These are phyloP conservation scores for Annulohypoxylon nitens DNA, from an alignment of 495 filamentous ascomycete genomes.

Conservation along the genomic window DNA sequence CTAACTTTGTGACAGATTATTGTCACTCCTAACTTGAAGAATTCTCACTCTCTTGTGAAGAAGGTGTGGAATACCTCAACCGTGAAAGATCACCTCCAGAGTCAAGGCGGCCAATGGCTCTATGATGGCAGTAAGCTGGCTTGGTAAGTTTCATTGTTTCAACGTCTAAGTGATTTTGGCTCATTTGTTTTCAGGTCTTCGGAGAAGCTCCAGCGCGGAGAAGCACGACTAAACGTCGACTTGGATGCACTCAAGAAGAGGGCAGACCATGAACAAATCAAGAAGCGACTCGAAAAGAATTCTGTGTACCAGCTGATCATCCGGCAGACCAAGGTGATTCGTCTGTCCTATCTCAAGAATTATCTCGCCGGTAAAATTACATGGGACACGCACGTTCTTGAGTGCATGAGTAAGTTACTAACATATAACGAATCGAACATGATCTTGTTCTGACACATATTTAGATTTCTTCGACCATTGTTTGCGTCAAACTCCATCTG, in stretches of 20 bases:
- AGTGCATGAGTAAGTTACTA: constrained; percentile 76
- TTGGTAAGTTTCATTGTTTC: constrained; percentile 68
- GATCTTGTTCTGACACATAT: constrained; percentile 39
- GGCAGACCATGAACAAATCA: constrained; percentile 59
- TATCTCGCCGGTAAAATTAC: constrained; percentile 72
- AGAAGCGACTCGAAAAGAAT: constrained; percentile 48
- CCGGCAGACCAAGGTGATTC: constrained; percentile 68
- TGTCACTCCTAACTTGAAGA: constrained; percentile 71
- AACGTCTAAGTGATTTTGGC: not conserved
- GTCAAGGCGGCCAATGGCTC: constrained; percentile 66
- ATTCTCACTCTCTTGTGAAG: constrained; percentile 67
- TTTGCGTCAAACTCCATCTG: constrained; percentile 79
- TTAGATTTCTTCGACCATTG: constrained; percentile 88
- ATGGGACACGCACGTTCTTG: constrained; percentile 75
- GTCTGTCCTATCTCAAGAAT: constrained; percentile 69
- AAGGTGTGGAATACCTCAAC: constrained; percentile 77
- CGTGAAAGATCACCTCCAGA: constrained; percentile 66
- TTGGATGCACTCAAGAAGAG: constrained; percentile 64
- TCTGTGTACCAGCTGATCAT: constrained; percentile 72
- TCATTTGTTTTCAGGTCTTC: constrained; percentile 53
- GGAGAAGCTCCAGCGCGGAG: constrained; percentile 53
- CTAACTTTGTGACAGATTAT: constrained; percentile 63
- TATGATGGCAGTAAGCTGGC: constrained; percentile 84
- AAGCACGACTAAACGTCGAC: constrained; percentile 68
- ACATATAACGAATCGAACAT: not conserved